phyloP scores from a whole-genome alignment of 306 rosid species.

The Canavalia ensiformis region DNA sequence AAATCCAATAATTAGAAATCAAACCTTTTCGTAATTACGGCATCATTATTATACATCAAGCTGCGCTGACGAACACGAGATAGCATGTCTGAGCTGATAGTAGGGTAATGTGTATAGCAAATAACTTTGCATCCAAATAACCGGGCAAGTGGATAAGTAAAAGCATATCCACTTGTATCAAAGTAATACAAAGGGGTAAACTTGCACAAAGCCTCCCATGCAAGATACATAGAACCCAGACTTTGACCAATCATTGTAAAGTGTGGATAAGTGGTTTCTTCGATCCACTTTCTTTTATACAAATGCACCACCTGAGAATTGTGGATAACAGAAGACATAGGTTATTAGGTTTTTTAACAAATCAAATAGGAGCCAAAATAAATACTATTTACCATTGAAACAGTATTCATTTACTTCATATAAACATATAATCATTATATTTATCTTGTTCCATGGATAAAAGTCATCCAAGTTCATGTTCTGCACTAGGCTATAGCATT shows the following conservation, averaged over 20 bases:
- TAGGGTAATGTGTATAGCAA: conserved; percentile 93
- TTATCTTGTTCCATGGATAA: conserved; percentile 10
- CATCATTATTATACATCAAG: conserved; percentile 82
- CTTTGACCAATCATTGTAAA: conserved; percentile 97
- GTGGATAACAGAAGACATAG: conserved; percentile 25
- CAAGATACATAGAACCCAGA: conserved; percentile 83
- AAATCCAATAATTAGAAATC: conserved; percentile 29
- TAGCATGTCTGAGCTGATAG: conserved; percentile 96
- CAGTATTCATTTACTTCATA: conserved; percentile 27
- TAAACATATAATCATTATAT: conserved; percentile 30
- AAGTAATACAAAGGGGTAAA: conserved; percentile 79
- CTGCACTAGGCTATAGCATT: conserved; percentile 7
- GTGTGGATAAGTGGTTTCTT: conserved; percentile 85
- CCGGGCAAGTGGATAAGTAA: conserved; percentile 91
- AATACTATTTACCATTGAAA: conserved; percentile 34
- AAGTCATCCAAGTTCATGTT: neutral
- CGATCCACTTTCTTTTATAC: conserved; percentile 86
- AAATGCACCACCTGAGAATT: conserved; percentile 82
- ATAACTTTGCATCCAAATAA: conserved; percentile 88
- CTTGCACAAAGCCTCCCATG: conserved; percentile 90
- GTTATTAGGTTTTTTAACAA: conserved; percentile 16
- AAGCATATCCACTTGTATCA: conserved; percentile 94
- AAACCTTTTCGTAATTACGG: conserved; percentile 73
- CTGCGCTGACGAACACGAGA: conserved; percentile 84
- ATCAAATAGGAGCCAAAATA: conserved; percentile 19